Evolutionary conservation across 208 protist species (phyloP), one percentile per base, ranked within the genome.

Genomic region (Trypanosoma brucei): DNA sequence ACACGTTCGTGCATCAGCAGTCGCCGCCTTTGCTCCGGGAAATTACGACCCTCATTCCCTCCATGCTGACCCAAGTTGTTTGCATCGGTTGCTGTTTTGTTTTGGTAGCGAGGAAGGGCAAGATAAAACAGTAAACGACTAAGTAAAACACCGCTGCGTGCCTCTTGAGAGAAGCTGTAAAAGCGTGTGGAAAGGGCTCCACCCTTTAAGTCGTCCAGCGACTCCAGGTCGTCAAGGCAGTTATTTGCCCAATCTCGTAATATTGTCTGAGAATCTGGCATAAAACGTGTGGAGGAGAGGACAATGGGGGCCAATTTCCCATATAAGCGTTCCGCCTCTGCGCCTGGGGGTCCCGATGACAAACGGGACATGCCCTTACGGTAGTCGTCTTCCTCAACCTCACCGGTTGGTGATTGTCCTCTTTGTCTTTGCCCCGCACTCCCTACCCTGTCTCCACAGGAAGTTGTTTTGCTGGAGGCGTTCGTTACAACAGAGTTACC

Each of bases 81-180:
- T 33, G 7, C 30, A 22, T 45, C 45, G 6, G 11, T 45, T 14
- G 75, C 81, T 35, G 65, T 74, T 55, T 75, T 76, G 52, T 81
- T 77, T 55, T 83, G 70, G 68, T 93, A 95, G 9, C 86, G 83
- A 9, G 90, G 90, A 7, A 95, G 68, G 34, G 90, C 84, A 13
- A 95, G 71, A 69, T 95, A 95, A 61, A 88, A 95, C 35, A 95
- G 76, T 54, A 95, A 71, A 0, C 90, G 84, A 56, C 86, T 93
- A 22, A 95, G 50, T 31, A 95, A 66, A 31, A 92, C 72, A 30
- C 86, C 90, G 64, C 79, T 92, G 38, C 86, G 82, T 34, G 75
- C 66, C 67, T 95, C 89, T 54, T 93, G 82, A n/a, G 77, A 86
- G 64, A 95, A 92, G 61, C 67, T 72, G 50, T 48, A 50, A 67